phyloP scores from a whole-genome alignment of 805 yeast species.

The Metschnikowia amazonensis region DNA sequence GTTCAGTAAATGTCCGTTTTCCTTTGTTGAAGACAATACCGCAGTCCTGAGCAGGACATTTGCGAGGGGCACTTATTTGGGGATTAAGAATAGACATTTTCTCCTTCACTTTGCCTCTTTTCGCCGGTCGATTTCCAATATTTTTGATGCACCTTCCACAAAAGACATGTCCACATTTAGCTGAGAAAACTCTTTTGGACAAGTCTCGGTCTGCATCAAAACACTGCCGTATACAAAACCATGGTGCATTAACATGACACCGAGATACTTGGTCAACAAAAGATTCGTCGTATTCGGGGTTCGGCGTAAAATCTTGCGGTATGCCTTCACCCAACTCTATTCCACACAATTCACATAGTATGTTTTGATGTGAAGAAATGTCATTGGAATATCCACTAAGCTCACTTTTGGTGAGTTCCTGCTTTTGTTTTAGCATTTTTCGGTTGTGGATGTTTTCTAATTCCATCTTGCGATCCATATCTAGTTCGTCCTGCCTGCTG shows the following conservation, averaged over 20 bases:
- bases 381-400: slow-evolving; percentile 29
- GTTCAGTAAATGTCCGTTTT: slow-evolving; percentile 50
- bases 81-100: slow-evolving; percentile 31
- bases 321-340: slow-evolving; percentile 70
- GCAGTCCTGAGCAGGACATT: slow-evolving; percentile 57
- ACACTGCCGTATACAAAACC: slow-evolving; percentile 51
- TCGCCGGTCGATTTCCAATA: slow-evolving; percentile 45
- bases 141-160: slow-evolving; percentile 82
- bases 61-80: slow-evolving; percentile 47
- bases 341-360: slow-evolving; percentile 64
- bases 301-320: slow-evolving; percentile 46
- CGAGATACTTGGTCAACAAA: slow-evolving; percentile 23
- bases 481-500: slow-evolving; percentile 38
- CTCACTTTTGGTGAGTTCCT: slow-evolving; percentile 23
- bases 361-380: slow-evolving; percentile 18
- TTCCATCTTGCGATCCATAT: slow-evolving; percentile 30
- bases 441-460: slow-evolving; percentile 31
- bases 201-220: slow-evolving; percentile 54
- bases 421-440: slow-evolving; percentile 28
- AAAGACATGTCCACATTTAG: slow-evolving; percentile 75
- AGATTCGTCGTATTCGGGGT: slow-evolving; percentile 26
- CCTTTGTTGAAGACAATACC: slow-evolving; percentile 39
- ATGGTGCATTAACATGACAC: slow-evolving; percentile 54
- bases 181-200: slow-evolving; percentile 62
- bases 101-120: slow-evolving; percentile 16